Base-by-base conservation (phyloP, 768 basidiomycete species). In the Pisolithus albus region DNA sequence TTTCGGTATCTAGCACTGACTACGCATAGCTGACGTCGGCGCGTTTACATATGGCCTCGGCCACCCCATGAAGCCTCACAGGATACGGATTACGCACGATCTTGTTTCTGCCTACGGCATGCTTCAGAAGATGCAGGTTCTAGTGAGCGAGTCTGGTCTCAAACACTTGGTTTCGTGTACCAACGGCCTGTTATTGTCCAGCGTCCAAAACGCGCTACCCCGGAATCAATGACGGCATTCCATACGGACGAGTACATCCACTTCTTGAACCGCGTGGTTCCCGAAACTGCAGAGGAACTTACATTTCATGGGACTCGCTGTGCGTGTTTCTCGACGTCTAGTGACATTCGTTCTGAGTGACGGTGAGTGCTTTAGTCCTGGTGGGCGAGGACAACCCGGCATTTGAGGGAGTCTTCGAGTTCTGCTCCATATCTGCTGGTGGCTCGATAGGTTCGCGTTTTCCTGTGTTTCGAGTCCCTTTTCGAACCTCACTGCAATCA, bases 231-330 rank as follows among this genome's bases (percentile, higher is more conserved):
- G 88, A 86, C 89, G n/a, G 72, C 84, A 10, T 99, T 98, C 69
- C 96, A 99, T 67, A 92, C 95, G 19, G 96, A 99, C 72, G 96
- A 99, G 77, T 99, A 96, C 69, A 79, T 99, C 52, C 84, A 98
- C 61, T 95, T 98, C 61, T 72, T 99, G 42, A 76, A 81, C 49
- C 79, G 81, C 45, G 94, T 98, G 24, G 90, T 86, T 0, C 94
- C 94, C 0, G 96, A 99, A 68, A 95, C 89, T 4, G 83, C 80
- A 1, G 88, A 90, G 59, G 85, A 90, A 50, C 68, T 96, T 61
- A 92, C 90, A 1, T 88, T 82, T 57, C 80, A 86, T 50, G 91
- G 92, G 7, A 83, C 84, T 38, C 74, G 92, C 68, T 98, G 94
- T 94, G 59, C 58, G 86, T 54, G 1, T 38, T 18, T 19, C 26